Conservation (phyloP, 1,284 basidiomycete genomes). For the Ganoderma lingzhi region DNA sequence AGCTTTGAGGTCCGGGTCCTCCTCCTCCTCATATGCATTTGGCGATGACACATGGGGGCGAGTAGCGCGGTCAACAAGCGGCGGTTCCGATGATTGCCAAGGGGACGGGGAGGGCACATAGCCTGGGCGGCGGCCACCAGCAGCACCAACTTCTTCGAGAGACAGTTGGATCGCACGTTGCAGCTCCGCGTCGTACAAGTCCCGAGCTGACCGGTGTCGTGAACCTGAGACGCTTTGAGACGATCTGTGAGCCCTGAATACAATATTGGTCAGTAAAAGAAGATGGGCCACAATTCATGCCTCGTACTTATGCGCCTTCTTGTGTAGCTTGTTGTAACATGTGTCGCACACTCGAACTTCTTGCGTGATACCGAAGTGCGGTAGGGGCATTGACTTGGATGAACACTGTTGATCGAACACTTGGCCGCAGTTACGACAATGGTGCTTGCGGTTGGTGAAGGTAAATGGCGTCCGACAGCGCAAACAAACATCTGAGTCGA, state of each 20-base stretch:
- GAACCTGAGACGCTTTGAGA: constrained; percentile 57
- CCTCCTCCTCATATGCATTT: constrained; percentile 63
- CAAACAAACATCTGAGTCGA: constrained; percentile 94
- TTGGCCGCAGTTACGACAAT: constrained; percentile 97
- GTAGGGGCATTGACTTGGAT: constrained; percentile 84
- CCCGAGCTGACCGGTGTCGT: constrained; percentile 64
- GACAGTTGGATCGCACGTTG: constrained; percentile 95
- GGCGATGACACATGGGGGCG: constrained; percentile 49
- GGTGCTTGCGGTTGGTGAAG: constrained; percentile 98
- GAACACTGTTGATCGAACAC: constrained; percentile 97
- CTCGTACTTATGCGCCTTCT: constrained; percentile 49
- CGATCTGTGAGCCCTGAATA: constrained; percentile 51
- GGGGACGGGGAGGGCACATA: constrained; percentile 72
- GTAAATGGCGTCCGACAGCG: constrained; percentile 93
- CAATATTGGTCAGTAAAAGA: not conserved
- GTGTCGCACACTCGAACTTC: constrained; percentile 95
- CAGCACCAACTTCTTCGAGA: constrained; percentile 77
- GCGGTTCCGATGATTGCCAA: constrained; percentile 78
- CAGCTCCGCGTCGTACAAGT: constrained; percentile 87
- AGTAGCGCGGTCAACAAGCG: constrained; percentile 60
- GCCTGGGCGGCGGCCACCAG: constrained; percentile 60
- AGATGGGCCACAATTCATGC: not conserved
- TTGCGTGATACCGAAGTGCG: constrained; percentile 94
- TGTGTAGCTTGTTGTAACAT: constrained; percentile 81
- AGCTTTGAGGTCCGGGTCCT: constrained; percentile 92